Percentiles rank a stretch among this genome's conserved stretches.
Conservation (phyloP, 805 yeast genomes). For the Saccharomycopsis vini region DNA sequence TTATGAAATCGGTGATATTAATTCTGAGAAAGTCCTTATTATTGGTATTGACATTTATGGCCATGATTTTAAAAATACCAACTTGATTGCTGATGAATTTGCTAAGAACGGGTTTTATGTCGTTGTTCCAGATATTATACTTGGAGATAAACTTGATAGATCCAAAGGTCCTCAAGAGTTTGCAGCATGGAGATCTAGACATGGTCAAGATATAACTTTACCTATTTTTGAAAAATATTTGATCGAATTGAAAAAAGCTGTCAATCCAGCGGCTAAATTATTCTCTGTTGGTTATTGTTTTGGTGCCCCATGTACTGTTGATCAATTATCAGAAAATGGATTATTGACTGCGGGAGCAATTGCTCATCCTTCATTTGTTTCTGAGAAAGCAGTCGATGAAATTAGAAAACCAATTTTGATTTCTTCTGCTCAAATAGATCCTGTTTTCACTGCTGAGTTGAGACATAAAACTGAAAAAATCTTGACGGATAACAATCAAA, state of each 20-base stretch:
- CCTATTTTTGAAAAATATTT: neutral
- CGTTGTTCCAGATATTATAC: constrained; percentile 58
- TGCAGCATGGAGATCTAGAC: neutral
- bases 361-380: constrained; percentile 78
- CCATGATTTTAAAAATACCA: constrained; percentile 42
- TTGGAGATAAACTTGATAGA: constrained; percentile 36
- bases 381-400: constrained; percentile 52
- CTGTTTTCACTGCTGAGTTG: constrained; percentile 51
- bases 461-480: constrained; percentile 54
- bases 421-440: constrained; percentile 70
- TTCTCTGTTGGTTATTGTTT: constrained; percentile 71
- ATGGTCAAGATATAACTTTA: neutral
- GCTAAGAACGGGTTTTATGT: constrained; percentile 58
- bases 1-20: constrained; percentile 32
- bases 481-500: constrained; percentile 43
- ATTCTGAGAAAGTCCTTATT: constrained; percentile 36
- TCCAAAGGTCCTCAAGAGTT: neutral
- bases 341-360: constrained; percentile 53
- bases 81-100: constrained; percentile 57
- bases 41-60: constrained; percentile 69
- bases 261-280: constrained; percentile 19
- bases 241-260: neutral
- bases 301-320: constrained; percentile 63
- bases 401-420: constrained; percentile 58
- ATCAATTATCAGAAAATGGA: constrained; percentile 27